Conservation (phyloP, 257 asterid genomes). For the Forsythia suspensa region DNA sequence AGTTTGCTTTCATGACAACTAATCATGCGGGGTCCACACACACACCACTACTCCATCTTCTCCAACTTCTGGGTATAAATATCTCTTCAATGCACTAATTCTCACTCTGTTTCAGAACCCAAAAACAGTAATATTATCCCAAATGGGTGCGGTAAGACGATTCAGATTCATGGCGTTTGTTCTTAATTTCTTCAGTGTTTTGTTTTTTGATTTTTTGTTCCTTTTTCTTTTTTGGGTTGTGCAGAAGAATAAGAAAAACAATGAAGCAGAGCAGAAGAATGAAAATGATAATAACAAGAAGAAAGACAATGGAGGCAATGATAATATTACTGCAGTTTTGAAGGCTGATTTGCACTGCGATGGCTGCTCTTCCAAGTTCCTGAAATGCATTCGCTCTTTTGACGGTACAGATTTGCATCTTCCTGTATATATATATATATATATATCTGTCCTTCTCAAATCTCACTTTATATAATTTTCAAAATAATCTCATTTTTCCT, state of each 20-base stretch:
- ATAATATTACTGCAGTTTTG: slow-evolving; percentile 32
- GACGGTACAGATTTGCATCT: slow-evolving; percentile 40
- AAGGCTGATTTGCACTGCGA: slow-evolving; percentile 78
- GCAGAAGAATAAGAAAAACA: too few species aligned
- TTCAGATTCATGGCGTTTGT: not conserved
- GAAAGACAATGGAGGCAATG: too few species aligned
- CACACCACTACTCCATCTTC: not conserved
- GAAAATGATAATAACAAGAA: too few species aligned
- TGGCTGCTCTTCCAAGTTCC: slow-evolving; percentile 67
- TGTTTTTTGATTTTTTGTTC: not conserved
- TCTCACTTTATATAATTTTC: not conserved
- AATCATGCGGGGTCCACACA: slow-evolving; percentile 1
- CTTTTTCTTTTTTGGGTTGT: not conserved
- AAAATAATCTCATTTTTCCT: not conserved
- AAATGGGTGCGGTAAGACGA: slow-evolving; percentile 36
- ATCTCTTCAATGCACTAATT: not conserved
- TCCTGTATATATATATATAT: too few species aligned
- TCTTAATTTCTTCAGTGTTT: not conserved
- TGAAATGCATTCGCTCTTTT: slow-evolving; percentile 48
- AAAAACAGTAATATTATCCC: not conserved
- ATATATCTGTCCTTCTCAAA: not conserved
- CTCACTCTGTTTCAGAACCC: not conserved
- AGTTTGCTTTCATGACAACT: not conserved
- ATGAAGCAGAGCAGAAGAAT: too few species aligned
- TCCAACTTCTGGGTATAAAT: not conserved